phyloP scores from a whole-genome alignment of 352 stramenopile genomes.

The Peronospora farinosa region DNA sequence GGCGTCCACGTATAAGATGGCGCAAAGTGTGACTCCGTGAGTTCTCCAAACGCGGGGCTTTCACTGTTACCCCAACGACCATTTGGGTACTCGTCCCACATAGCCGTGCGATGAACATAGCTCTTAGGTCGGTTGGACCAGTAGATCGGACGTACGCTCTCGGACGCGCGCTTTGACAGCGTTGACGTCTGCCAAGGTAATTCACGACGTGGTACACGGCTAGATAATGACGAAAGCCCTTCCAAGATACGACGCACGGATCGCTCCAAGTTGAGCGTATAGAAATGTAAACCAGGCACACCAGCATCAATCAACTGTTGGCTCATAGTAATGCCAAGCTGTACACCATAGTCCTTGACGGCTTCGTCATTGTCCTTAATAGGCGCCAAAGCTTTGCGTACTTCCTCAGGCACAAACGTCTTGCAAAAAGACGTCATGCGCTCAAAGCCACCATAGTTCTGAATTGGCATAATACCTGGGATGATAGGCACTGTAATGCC shows the following conservation, averaged over 20 bases:
- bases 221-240: conserved; percentile 52
- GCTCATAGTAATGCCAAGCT: conserved; percentile 94
- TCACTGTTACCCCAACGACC: conserved; percentile 93
- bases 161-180: conserved; percentile 82
- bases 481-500: conserved; percentile 95
- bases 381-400: conserved; percentile 75
- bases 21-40: conserved; percentile 95
- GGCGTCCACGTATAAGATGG: conserved; percentile 47
- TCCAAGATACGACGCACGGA: conserved; percentile 87
- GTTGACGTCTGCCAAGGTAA: conserved; percentile 91
- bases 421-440: conserved; percentile 98
- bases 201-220: conserved; percentile 54
- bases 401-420: conserved; percentile 88
- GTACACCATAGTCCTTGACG: conserved; percentile 93
- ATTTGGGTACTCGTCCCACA: conserved; percentile 97
- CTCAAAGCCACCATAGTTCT: conserved; percentile 95
- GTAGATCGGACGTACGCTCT: conserved; percentile 94
- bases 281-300: conserved; percentile 88
- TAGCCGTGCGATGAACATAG: conserved; percentile 95
- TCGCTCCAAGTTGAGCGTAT: conserved; percentile 91
- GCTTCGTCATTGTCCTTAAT: conserved; percentile 96
- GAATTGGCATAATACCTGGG: conserved; percentile 98
- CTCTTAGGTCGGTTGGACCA: conserved; percentile 97
- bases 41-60: conserved; percentile 92
- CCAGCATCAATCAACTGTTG: conserved; percentile 88